phyloP scores from a whole-genome alignment of 441 rosid genomes.

The Dalechampia spathulata region DNA sequence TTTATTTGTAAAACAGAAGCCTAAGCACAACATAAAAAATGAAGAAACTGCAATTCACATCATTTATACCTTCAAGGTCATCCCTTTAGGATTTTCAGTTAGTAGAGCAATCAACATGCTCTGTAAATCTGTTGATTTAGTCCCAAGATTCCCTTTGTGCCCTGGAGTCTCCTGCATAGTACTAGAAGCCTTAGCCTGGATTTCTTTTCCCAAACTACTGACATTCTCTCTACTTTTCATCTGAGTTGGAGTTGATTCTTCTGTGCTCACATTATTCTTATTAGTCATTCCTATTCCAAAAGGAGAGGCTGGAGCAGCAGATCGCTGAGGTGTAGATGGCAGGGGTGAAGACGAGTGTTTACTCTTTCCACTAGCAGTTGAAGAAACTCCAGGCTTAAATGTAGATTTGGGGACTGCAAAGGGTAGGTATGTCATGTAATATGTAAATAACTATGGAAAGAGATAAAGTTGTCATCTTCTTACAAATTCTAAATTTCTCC shows the following conservation, averaged over 20 bases:
- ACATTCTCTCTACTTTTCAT: conserved; percentile 46
- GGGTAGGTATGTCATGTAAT: conserved; percentile 11
- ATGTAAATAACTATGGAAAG: neutral
- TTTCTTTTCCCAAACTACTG: conserved; percentile 47
- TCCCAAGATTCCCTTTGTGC: conserved; percentile 34
- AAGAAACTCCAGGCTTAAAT: conserved; percentile 39
- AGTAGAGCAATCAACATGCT: conserved; percentile 51
- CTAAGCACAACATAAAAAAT: neutral
- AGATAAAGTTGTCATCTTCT: neutral
- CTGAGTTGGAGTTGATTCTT: conserved; percentile 32
- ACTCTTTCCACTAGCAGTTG: conserved; percentile 41
- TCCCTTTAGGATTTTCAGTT: conserved; percentile 65
- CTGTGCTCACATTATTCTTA: conserved; percentile 35
- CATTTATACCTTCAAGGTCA: conserved; percentile 72
- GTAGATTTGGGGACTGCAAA: conserved; percentile 51
- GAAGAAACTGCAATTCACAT: neutral
- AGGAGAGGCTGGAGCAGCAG: conserved; percentile 49
- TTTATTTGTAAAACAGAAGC: neutral
- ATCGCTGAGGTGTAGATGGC: conserved; percentile 58
- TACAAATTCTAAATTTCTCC: conserved; percentile 1
- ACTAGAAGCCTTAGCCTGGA: conserved; percentile 30
- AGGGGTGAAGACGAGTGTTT: conserved; percentile 68
- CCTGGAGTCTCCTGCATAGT: conserved; percentile 36
- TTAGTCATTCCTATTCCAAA: conserved; percentile 37
- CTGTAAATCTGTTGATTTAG: conserved; percentile 57